Conservation (phyloP, 208 protist genomes). For the Wallacemonas sp. region DNA sequence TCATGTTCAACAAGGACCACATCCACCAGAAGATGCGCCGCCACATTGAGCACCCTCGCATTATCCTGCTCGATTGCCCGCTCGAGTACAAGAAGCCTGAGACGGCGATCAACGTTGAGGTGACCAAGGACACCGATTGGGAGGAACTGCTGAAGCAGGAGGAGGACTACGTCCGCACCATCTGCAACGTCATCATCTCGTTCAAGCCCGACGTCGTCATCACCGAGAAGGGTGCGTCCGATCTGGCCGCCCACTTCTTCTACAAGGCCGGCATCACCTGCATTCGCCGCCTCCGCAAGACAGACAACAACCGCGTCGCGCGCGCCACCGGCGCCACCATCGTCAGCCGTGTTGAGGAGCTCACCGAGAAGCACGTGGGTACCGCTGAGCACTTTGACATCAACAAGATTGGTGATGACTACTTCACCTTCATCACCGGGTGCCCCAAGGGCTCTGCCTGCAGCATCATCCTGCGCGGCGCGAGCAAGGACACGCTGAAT, state of each 20-base stretch:
- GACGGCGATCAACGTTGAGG: constrained; percentile 97
- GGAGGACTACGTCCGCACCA: constrained; percentile 98
- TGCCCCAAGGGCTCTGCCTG: constrained; percentile 98
- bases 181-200: constrained; percentile 98
- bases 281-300: constrained; percentile 98
- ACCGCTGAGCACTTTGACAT: constrained; percentile 99
- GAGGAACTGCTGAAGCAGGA: constrained; percentile 97
- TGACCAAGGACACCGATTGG: constrained; percentile 98
- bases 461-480: constrained; percentile 99
- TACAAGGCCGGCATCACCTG: constrained; percentile 97
- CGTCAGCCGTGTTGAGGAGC: constrained; percentile 96
- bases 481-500: constrained; percentile 99
- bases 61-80: constrained; percentile 98
- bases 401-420: constrained; percentile 99
- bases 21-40: constrained; percentile 99
- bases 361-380: constrained; percentile 98
- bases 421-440: constrained; percentile 99
- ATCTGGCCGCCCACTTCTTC: constrained; percentile 99
- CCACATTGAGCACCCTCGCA: constrained; percentile 98
- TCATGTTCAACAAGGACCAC: constrained; percentile 99
- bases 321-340: constrained; percentile 98
- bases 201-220: constrained; percentile 99
- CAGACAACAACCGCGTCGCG: constrained; percentile 99
- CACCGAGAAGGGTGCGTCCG: constrained; percentile 99
- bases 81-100: constrained; percentile 99